Evolutionary conservation across 176 grass and related monocot species (phyloP).

Genomic region (Oryza meridionalis): DNA sequence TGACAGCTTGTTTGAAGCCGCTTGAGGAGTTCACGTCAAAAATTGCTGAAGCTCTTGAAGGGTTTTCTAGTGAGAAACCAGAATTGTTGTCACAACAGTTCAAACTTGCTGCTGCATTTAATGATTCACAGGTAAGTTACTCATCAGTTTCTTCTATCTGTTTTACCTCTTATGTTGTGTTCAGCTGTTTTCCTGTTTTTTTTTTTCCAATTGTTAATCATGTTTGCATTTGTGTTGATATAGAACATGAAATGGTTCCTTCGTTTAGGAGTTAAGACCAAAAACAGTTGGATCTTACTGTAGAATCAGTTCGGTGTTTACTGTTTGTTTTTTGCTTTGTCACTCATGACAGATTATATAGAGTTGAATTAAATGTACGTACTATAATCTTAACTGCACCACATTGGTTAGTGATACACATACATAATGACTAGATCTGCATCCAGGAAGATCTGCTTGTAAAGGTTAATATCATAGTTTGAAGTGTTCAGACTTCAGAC

Average conservation of each 20-base stretch:
- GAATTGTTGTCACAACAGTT: slow-evolving; percentile 71
- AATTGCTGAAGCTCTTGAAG: slow-evolving; percentile 71
- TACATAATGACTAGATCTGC: slow-evolving; percentile 19
- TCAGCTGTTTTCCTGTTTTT: background rate
- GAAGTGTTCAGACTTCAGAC: background rate
- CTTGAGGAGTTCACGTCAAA: slow-evolving; percentile 73
- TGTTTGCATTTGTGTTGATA: background rate
- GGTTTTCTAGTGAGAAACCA: slow-evolving; percentile 50
- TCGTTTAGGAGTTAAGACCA: background rate
- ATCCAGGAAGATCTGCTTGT: slow-evolving; percentile 1
- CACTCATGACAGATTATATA: background rate
- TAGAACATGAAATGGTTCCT: background rate
- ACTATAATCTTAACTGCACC: slow-evolving; percentile 4
- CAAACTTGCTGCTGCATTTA: slow-evolving; percentile 67
- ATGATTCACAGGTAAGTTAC: slow-evolving; percentile 79
- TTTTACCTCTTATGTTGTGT: background rate
- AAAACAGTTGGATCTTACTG: slow-evolving; percentile 18
- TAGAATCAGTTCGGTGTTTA: background rate
- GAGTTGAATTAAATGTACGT: slow-evolving; percentile 14
- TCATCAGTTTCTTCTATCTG: slow-evolving; percentile 7
- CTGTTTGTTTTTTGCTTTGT: slow-evolving; percentile 1
- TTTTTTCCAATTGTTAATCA: background rate
- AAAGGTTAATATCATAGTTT: background rate
- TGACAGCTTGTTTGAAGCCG: slow-evolving; percentile 77
- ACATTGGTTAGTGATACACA: slow-evolving; percentile 1